Conservation (phyloP, 139 green algal species). For the Tetratostichococcus sp. region DNA sequence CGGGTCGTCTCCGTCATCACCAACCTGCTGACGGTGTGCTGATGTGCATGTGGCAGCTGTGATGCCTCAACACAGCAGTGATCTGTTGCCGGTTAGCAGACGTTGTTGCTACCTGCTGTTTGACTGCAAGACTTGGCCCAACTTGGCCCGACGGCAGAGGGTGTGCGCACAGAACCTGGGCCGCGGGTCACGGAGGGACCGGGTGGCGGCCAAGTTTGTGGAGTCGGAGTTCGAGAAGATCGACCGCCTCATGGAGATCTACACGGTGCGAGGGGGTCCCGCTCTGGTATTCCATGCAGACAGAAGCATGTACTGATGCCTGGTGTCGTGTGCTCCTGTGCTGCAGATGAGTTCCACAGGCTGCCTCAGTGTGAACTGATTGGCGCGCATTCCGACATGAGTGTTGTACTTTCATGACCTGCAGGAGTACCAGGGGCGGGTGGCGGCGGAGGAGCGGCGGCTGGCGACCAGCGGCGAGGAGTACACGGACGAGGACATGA, state of each 20-base stretch:
- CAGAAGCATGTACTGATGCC: conserved; percentile 2
- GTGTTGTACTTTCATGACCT: too few species aligned
- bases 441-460: conserved; percentile 34
- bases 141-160: too few species aligned
- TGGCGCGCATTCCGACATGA: too few species aligned
- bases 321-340: not conserved
- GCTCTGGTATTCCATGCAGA: too few species aligned
- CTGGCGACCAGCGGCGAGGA: conserved; percentile 26
- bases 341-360: too few species aligned
- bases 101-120: too few species aligned
- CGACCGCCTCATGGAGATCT: conserved; percentile 92
- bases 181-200: conserved; percentile 47
- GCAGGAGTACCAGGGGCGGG: conserved; percentile 41
- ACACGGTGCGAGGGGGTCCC: too few species aligned
- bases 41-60: too few species aligned
- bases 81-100: too few species aligned
- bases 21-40: conserved; percentile 50
- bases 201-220: conserved; percentile 92
- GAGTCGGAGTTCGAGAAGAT: conserved; percentile 96
- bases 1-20: conserved; percentile 77
- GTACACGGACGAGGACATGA: conserved; percentile 52
- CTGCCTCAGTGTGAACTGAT: too few species aligned
- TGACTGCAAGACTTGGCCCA: too few species aligned
- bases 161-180: conserved; percentile 29
- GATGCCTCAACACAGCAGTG: too few species aligned